Evolutionary conservation across 306 rosid genomes (phyloP).

Genomic region (Quercus variabilis): DNA sequence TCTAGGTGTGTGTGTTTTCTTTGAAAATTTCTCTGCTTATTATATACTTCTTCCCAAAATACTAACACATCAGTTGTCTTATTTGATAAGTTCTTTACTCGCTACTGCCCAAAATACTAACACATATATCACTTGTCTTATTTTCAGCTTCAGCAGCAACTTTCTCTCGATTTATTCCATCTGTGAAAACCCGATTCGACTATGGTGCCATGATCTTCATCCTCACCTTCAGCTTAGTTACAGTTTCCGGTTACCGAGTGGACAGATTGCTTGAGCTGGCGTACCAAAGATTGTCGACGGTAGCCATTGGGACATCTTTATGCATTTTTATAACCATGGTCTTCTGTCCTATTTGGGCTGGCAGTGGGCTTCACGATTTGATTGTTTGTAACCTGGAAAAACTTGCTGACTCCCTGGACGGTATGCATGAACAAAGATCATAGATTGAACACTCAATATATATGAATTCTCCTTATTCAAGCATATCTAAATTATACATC

Average conservation of each 20-base stretch:
- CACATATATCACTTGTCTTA: too few species aligned
- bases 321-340: neutral
- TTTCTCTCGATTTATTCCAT: neutral
- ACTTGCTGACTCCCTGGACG: neutral
- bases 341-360: neutral
- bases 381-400: neutral
- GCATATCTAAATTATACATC: too few species aligned
- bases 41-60: neutral
- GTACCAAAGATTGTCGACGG: neutral
- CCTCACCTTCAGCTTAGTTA: constrained; percentile 4
- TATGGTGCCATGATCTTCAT: constrained; percentile 1
- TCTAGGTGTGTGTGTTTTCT: neutral
- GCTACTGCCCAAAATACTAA: too few species aligned
- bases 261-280: neutral
- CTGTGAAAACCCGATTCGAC: neutral
- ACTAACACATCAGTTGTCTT: neutral
- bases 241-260: neutral
- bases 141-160: constrained; percentile 8
- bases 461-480: too few species aligned
- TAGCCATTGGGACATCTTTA: neutral
- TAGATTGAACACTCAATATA: too few species aligned
- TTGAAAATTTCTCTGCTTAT: neutral
- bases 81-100: neutral
- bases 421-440: neutral
- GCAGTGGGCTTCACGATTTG: neutral